Conservation (phyloP, 2,329 filamentous ascomycete genomes). For the Calonectria crousiana region DNA sequence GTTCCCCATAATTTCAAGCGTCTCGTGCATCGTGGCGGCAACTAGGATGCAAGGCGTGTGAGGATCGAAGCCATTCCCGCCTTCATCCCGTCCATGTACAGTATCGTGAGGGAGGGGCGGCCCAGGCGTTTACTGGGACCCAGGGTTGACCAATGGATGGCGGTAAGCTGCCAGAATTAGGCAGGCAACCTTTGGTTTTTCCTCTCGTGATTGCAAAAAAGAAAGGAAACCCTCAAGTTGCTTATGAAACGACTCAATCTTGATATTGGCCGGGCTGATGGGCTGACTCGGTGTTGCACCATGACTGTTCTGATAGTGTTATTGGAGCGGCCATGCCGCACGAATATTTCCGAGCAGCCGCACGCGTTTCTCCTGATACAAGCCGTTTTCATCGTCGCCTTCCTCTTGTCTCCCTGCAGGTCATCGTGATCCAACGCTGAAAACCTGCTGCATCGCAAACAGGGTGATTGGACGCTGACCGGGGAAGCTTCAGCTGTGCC, state of each 20-base stretch:
- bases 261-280: not conserved
- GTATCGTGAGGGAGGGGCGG: not conserved
- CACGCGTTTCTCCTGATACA: not conserved
- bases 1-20: not conserved
- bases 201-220: not conserved
- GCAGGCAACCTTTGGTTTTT: not conserved
- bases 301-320: not conserved
- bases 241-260: not conserved
- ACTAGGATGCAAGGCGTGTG: constrained; percentile 25
- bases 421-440: not conserved
- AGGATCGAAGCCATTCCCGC: constrained; percentile 5
- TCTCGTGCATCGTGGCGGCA: constrained; percentile 12
- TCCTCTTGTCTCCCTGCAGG: not conserved
- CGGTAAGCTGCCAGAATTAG: not conserved
- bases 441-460: not conserved
- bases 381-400: not conserved
- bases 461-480: not conserved
- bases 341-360: not conserved
- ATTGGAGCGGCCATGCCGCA: not conserved
- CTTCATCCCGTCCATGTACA: not conserved
- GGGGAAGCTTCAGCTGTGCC: not conserved
- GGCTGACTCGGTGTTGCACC: not conserved
- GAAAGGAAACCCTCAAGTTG: not conserved
- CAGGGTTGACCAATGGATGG: constrained; percentile 6
- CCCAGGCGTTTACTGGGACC: not conserved